These are phyloP conservation scores for Picocystis salinarum DNA, from an alignment of 139 green algal genomes.

Conservation along the genomic window DNA sequence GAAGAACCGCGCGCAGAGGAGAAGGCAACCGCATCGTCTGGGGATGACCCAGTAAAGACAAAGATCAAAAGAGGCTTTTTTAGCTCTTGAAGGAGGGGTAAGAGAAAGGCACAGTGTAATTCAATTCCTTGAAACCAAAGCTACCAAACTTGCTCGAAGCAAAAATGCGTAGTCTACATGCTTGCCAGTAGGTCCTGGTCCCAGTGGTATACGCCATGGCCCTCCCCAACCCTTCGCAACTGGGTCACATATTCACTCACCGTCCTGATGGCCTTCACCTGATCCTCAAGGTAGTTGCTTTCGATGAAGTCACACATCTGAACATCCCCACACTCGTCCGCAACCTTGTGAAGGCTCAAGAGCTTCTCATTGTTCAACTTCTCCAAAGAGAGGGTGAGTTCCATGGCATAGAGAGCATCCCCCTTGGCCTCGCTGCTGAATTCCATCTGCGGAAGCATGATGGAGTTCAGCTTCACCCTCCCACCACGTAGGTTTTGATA, in stretches of 20 bases:
- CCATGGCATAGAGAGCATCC: slow-evolving; percentile 86
- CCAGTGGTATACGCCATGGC: slow-evolving; percentile 70
- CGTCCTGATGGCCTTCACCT: slow-evolving; percentile 52
- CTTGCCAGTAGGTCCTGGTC: slow-evolving; percentile 45
- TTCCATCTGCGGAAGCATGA: slow-evolving; percentile 67
- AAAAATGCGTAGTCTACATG: too few relatives aligned
- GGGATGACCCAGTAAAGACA: too few relatives aligned
- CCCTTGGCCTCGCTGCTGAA: slow-evolving; percentile 49
- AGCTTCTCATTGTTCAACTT: slow-evolving; percentile 92
- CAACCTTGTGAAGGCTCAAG: slow-evolving; percentile 39
- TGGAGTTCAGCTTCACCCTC: slow-evolving; percentile 55
- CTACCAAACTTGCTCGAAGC: too few relatives aligned
- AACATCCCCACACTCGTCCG: slow-evolving; percentile 51
- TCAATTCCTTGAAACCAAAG: too few relatives aligned
- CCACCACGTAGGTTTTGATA: slow-evolving; percentile 84
- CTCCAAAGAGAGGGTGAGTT: slow-evolving; percentile 79
- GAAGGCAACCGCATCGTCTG: too few relatives aligned
- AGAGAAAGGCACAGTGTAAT: too few relatives aligned
- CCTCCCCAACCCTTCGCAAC: slow-evolving; percentile 73
- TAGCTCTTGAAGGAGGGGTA: too few relatives aligned
- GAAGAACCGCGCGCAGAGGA: too few relatives aligned
- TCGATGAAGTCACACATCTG: slow-evolving; percentile 73
- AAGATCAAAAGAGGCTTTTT: too few relatives aligned
- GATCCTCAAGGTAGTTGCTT: slow-evolving; percentile 1
- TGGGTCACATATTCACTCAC: slow-evolving; percentile 65